Evolutionary conservation across 208 protist species (phyloP).

Genomic region (Trichomonas gallinae): DNA sequence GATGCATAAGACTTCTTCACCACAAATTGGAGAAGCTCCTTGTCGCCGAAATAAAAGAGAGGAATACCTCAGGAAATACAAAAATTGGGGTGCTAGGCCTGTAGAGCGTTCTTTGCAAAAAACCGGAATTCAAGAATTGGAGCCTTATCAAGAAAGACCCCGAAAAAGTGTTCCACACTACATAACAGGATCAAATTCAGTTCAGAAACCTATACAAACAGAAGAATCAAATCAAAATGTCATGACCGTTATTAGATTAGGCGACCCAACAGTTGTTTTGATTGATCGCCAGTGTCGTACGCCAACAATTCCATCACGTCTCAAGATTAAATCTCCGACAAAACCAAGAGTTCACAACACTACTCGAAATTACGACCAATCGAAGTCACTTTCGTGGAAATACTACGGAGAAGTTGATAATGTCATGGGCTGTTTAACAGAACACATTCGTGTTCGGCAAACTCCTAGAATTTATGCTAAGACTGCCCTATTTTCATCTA

Average conservation of each 20-base stretch:
- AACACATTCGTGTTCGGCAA: not conserved
- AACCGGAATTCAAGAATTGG: not conserved
- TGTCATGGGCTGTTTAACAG: not conserved
- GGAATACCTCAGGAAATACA: not conserved
- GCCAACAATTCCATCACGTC: not conserved
- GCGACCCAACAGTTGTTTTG: not conserved
- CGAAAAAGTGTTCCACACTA: not conserved
- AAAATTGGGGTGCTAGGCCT: not conserved
- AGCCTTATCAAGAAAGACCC: not conserved
- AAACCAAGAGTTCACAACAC: not conserved
- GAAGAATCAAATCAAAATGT: not conserved
- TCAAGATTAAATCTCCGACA: not conserved
- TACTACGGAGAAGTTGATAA: not conserved
- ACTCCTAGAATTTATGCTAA: not conserved
- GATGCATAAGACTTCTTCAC: not conserved
- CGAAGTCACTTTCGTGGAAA: not conserved
- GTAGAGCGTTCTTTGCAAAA: not conserved
- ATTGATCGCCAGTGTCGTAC: not conserved
- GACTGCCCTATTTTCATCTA: not conserved
- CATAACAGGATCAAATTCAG: not conserved
- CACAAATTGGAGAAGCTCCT: not conserved
- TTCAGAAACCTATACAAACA: not conserved
- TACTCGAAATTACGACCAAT: not conserved
- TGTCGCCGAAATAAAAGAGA: not conserved
- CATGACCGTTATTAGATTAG: not conserved